Evolutionary conservation across 192 early-diverging fungal genomes (phyloP).

Genomic region (Backusella morwellensis): DNA sequence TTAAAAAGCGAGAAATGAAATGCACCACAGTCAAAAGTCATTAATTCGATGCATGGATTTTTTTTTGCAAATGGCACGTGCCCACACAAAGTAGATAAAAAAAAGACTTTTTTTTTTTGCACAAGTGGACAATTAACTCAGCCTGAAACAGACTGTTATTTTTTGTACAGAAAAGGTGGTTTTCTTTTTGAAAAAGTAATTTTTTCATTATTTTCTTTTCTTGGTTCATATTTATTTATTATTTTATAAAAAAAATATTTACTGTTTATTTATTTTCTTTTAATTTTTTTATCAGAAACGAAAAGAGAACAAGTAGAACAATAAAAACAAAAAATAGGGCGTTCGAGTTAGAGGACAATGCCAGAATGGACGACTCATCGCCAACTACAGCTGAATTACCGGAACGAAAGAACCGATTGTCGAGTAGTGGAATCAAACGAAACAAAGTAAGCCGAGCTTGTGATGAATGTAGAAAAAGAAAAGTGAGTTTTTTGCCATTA

Average conservation of each 20-base stretch:
- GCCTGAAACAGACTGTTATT: conserved; percentile 7
- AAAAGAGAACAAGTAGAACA: too few relatives aligned
- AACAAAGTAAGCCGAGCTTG: conserved; percentile 34
- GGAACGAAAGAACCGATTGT: conserved; percentile 21
- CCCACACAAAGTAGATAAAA: neutral
- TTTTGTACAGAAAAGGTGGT: neutral
- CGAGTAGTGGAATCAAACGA: conserved; percentile 18
- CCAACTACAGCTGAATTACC: conserved; percentile 23
- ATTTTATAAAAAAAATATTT: neutral
- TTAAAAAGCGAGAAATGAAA: neutral
- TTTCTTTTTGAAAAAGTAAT: conserved; percentile 2
- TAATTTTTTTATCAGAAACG: neutral
- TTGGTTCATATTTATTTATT: neutral
- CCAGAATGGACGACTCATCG: conserved; percentile 26
- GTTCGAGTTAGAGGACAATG: conserved; percentile 8
- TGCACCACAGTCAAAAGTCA: neutral
- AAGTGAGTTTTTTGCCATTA: conserved; percentile 15
- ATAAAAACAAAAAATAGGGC: neutral
- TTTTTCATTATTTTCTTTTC: neutral
- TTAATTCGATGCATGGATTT: neutral
- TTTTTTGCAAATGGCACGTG: neutral
- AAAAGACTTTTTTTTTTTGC: neutral
- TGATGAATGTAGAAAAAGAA: conserved; percentile 39
- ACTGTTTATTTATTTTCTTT: neutral
- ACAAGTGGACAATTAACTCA: neutral